Conservation (phyloP, 1,284 basidiomycete species). For the Sphagnurus paluster region DNA sequence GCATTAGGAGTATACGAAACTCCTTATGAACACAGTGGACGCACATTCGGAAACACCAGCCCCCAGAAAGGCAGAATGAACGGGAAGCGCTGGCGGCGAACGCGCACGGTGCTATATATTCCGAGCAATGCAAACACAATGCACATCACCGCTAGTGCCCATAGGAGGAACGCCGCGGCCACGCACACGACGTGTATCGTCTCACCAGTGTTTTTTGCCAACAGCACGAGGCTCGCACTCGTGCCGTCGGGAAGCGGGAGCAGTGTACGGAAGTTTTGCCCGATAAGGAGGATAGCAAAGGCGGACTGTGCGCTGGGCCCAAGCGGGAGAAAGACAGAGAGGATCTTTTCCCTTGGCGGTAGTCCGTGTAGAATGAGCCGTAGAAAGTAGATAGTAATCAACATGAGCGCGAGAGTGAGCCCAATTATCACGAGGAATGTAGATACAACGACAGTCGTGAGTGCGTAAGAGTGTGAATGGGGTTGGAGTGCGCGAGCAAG, state of each 20-base stretch:
- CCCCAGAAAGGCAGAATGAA: constrained; percentile 60
- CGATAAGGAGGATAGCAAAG: constrained; percentile 45
- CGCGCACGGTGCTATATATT: constrained; percentile 38
- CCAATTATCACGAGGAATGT: constrained; percentile 60
- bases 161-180: constrained; percentile 48
- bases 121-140: constrained; percentile 48
- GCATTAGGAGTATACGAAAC: too few relatives aligned
- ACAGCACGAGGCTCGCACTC: constrained; percentile 21
- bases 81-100: constrained; percentile 37
- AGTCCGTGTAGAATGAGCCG: constrained; percentile 49
- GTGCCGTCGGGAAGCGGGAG: constrained; percentile 29
- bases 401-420: constrained; percentile 54
- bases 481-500: constrained; percentile 49
- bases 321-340: constrained; percentile 61
- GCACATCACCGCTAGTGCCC: constrained; percentile 58
- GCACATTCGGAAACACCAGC: constrained; percentile 60
- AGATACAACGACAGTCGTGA: constrained; percentile 53
- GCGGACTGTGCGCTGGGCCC: constrained; percentile 65
- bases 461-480: constrained; percentile 48
- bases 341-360: constrained; percentile 45
- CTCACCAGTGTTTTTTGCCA: constrained; percentile 33
- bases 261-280: constrained; percentile 38
- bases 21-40: constrained; percentile 21
- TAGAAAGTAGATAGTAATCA: constrained; percentile 51
- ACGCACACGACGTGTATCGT: constrained; percentile 45